Base-by-base conservation (phyloP, 2,329 filamentous ascomycete species). In the Alternaria solani region DNA sequence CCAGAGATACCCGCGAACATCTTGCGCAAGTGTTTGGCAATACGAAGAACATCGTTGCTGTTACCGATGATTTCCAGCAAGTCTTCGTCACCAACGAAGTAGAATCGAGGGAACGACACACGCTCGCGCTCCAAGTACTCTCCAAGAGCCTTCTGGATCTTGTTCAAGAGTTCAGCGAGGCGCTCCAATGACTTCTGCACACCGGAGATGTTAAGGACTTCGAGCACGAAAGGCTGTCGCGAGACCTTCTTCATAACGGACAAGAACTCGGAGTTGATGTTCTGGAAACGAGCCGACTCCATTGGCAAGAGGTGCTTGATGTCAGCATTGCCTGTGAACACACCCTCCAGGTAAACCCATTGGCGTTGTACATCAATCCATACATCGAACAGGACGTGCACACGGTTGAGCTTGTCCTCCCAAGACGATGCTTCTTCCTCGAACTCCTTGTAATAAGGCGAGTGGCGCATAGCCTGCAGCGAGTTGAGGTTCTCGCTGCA, bases 351-450 rank as follows among this genome's bases (percentile, higher is more conserved):
- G 78, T 99, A 99, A 7, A 99, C 95, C 95, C 95, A 99, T 81
- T 99, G 95, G 63, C 96, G 91, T 79, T 99, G 95, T n/a, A 99
- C 96, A 80, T 99, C 96, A 71, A 99, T 99, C 96, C 96, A 99
- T 16, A 99, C 94, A 78, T 99, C 95, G 74, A 99, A 99, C 9
- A 99, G 86, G 16, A 99, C 93, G 76, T 99, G 95, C 2, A 99
- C 93, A 46, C 95, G 89, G 78, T 98, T 99, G 26, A 99, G 86
- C 78, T 96, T 97, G 80, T 99, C 96, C 80, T 99, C 96, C 95
- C 95, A 99, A 1, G 91, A 88, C 1, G 93, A 91, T 7, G 96
- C 96, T 70, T 99, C 95, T 72, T 99, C 95, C 77, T 99, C 95
- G 64, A 99, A 99, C 72, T 98, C 94, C 79, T 97, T 98, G 85